A percentile compares a stretch with the other conserved stretches of the same genome.
Evolutionary conservation across 352 stramenopile species (phyloP).

Genomic region (Pythium coloratum): DNA sequence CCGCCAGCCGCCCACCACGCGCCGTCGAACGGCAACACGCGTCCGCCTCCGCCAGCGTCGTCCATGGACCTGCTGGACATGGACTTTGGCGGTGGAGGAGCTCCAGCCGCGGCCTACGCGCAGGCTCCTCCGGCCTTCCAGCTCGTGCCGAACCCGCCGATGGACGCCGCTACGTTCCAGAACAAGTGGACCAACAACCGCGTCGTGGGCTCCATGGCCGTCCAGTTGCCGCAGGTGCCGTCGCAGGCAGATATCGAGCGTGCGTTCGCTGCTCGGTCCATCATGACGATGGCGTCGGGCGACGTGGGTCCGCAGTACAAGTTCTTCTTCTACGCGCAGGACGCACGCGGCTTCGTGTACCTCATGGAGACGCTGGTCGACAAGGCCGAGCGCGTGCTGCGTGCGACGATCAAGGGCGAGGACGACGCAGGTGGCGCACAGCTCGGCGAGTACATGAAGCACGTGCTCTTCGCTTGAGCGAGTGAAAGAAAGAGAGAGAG

Average conservation of each 20-base stretch:
- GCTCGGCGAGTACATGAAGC: conserved; percentile 65
- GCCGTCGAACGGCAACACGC: conserved; percentile 7
- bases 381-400: conserved; percentile 61
- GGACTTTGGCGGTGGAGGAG: conserved; percentile 52
- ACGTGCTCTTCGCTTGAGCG: conserved; percentile 54
- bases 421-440: conserved; percentile 57
- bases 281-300: conserved; percentile 81
- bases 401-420: conserved; percentile 75
- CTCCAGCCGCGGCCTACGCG: conserved; percentile 14
- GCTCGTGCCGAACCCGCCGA: conserved; percentile 62
- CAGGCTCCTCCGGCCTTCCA: conserved; percentile 36
- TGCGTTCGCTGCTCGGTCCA: conserved; percentile 49
- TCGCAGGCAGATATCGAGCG: conserved; percentile 66
- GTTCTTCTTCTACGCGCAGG: conserved; percentile 86
- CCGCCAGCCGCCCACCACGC: conserved; percentile 10
- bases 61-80: conserved; percentile 76
- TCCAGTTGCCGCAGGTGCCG: conserved; percentile 61
- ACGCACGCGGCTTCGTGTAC: conserved; percentile 58
- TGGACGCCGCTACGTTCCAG: conserved; percentile 77
- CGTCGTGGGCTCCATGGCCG: conserved; percentile 59
- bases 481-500: background rate
- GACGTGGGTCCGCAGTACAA: conserved; percentile 83
- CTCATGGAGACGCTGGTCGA: conserved; percentile 75
- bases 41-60: conserved; percentile 13
- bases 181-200: conserved; percentile 65